Percentiles rank a stretch among this genome's conserved stretches.
phyloP scores from a whole-genome alignment of 352 stramenopile genomes.

The Peronosclerospora sorghi region DNA sequence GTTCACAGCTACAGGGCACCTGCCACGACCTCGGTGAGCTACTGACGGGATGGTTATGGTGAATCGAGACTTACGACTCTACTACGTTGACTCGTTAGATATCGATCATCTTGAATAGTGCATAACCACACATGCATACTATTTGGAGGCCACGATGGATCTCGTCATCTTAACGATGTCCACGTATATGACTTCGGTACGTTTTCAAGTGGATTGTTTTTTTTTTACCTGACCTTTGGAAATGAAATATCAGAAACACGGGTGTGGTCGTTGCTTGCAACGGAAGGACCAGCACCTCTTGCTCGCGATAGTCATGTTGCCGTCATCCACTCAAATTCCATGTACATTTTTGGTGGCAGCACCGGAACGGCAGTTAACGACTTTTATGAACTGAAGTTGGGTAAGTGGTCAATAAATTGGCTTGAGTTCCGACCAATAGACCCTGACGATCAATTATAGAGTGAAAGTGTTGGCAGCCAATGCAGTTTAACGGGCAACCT shows the following conservation, averaged over 20 bases:
- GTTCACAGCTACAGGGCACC: constrained; percentile 59
- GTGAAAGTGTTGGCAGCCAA: constrained; percentile 52
- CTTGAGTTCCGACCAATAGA: background rate
- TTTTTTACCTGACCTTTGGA: constrained; percentile 1
- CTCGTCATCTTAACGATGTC: constrained; percentile 94
- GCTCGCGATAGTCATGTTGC: constrained; percentile 95
- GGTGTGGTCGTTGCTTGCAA: constrained; percentile 85
- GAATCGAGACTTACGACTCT: background rate
- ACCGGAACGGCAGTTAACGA: constrained; percentile 96
- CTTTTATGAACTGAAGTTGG: constrained; percentile 90
- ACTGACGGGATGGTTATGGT: background rate
- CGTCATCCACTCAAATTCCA: constrained; percentile 88
- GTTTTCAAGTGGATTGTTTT: background rate
- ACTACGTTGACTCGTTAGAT: constrained; percentile 36
- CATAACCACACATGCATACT: constrained; percentile 90
- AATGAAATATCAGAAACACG: constrained; percentile 32
- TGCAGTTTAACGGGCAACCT: constrained; percentile 67
- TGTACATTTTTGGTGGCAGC: constrained; percentile 94
- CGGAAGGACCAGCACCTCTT: constrained; percentile 85
- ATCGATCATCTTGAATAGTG: constrained; percentile 86
- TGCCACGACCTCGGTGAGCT: constrained; percentile 54
- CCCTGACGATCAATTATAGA: constrained; percentile 18
- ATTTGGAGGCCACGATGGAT: constrained; percentile 96
- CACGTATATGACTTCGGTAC: constrained; percentile 94
- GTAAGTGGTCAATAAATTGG: constrained; percentile 13